Base-by-base conservation (phyloP, 1,139 yeast genomes). In the Magnusiomyces magnusii region DNA sequence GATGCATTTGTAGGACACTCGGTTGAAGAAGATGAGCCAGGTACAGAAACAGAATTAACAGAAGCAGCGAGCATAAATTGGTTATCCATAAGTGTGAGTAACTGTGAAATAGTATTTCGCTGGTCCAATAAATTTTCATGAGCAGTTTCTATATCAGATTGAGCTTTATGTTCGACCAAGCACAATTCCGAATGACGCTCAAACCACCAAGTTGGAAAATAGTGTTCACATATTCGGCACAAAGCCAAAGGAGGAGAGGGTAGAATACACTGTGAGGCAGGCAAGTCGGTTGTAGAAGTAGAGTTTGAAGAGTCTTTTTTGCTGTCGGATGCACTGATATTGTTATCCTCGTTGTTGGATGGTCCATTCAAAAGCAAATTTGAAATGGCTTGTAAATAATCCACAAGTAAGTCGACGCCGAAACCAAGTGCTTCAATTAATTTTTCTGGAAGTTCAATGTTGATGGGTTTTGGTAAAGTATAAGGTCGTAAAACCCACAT, bases 151-250 rank as follows among this genome's bases (percentile, higher is more conserved):
- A 93, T 82, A 52, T 86, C 85, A 63, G 91, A 92, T 67, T 85
- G 90, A 2, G 87, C 82, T 65, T 86, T 81, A 71, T 91, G 96
- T 69, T 91, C 98, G 51, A 89, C 82, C 34, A 88, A 77, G 67
- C 99, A 95, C 57, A 88, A 76, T 68, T 91, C 96, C 1, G 95
- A 86, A 72, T 95, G 99, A 57, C 86, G 81, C 67, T 92, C 99
- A 56, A 93, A 78, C 85, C 96, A 93, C 99, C 99, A 95, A 1
- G 93, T 90, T 1, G 97, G 97, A n/a, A 92, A 84, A 57, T 82
- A 81, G 34, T 85, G 83, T 68, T 95, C 99, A 72, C 99, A 95
- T 24, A 95, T 91, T 57, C 97, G 79, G 71, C 99, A 95, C 50
- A 92, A 75, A 52, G 90, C 88, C 53, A 84, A 78, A 47, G 85